Percentiles rank a stretch among this genome's conserved stretches.
Conservation (phyloP, 2,329 filamentous ascomycete genomes). For the Curvularia sp. region DNA sequence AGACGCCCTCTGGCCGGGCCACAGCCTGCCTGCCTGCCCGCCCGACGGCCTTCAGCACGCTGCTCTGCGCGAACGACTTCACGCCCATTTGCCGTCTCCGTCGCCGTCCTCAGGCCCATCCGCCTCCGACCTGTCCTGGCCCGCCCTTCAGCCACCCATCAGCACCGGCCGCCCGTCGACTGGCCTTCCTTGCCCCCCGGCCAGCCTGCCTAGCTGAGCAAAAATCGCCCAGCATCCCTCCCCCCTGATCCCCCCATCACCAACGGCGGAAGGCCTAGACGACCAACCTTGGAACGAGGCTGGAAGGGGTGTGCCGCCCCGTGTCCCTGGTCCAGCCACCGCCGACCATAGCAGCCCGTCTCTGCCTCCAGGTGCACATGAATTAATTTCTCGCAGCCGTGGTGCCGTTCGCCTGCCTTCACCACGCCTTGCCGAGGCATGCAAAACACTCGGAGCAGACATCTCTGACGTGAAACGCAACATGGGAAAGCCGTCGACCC, state of each 20-base stretch:
- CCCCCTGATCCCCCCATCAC: conserved; percentile 29
- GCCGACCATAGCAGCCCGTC: not conserved
- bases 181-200: conserved; percentile 17
- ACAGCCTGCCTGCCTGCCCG: conserved; percentile 3
- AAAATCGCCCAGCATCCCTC: not conserved
- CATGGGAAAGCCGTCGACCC: conserved; percentile 22
- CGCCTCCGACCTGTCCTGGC: not conserved
- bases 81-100: not conserved
- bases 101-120: not conserved
- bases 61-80: not conserved
- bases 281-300: conserved; percentile 20
- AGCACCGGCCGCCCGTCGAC: not conserved
- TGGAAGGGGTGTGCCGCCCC: conserved; percentile 7
- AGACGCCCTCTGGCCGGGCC: not conserved
- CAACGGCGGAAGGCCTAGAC: conserved; percentile 24
- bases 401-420: conserved; percentile 1
- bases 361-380: not conserved
- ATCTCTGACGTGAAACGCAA: conserved; percentile 28
- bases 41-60: no score
- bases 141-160: not conserved
- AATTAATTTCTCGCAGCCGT: not conserved
- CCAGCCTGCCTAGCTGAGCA: conserved; percentile 13
- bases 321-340: conserved; percentile 10
- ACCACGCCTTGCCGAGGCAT: conserved; percentile 17
- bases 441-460: conserved; percentile 23